Conservation (phyloP, 139 green algal species). For the Choricystis sp. region DNA sequence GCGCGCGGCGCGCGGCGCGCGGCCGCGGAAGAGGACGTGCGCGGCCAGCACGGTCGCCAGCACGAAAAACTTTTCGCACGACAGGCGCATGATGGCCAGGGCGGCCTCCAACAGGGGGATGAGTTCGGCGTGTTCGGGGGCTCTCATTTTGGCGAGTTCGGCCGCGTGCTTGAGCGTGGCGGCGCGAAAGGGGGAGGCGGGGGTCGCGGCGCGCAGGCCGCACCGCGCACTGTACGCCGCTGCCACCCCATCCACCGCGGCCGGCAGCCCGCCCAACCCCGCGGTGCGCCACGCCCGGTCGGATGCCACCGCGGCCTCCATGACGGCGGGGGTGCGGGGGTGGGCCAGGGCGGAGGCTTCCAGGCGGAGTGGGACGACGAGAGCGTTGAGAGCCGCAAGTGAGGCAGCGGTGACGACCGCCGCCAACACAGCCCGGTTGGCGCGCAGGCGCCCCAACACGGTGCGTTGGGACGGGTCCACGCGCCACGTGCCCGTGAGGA, state of each 20-base stretch:
- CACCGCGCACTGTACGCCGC: background rate
- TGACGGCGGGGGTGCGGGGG: background rate
- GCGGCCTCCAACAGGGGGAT: constrained; percentile 54
- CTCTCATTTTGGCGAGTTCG: constrained; percentile 20
- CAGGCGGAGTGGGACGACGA: constrained; percentile 41
- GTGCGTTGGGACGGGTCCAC: background rate
- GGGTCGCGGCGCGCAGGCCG: too few species aligned
- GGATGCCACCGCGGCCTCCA: background rate
- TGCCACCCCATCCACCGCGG: background rate
- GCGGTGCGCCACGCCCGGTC: too few species aligned
- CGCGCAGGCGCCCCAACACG: constrained; percentile 2
- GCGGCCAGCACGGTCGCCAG: constrained; percentile 42
- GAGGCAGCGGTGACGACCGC: constrained; percentile 17
- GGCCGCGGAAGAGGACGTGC: constrained; percentile 52
- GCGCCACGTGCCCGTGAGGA: constrained; percentile 18
- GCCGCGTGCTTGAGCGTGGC: constrained; percentile 9
- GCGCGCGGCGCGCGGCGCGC: constrained; percentile 6
- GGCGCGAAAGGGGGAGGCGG: background rate
- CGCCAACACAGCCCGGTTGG: constrained; percentile 39
- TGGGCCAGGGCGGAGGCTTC: constrained; percentile 23
- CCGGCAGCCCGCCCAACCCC: background rate
- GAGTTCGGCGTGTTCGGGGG: constrained; percentile 29
- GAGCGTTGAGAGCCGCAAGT: constrained; percentile 44
- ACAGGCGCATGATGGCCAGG: constrained; percentile 67
- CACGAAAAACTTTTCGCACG: constrained; percentile 66